phyloP scores from a whole-genome alignment of 768 basidiomycete species.

The Tylopilus sp. region DNA sequence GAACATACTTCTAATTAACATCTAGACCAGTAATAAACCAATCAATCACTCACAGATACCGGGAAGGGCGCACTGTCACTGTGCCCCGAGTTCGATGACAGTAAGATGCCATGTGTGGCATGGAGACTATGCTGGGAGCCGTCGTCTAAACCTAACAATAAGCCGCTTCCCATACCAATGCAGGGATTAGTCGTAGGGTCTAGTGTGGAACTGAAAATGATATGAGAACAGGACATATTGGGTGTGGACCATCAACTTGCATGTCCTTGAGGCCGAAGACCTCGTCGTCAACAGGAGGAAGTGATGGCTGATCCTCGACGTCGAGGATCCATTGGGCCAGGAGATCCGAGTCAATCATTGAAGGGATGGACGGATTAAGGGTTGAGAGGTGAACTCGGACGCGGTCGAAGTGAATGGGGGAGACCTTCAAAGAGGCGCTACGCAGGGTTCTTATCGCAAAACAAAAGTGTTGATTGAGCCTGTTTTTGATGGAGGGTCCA shows the following conservation, averaged over 20 bases:
- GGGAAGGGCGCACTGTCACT: background rate
- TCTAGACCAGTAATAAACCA: background rate
- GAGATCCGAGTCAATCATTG: conserved; percentile 11
- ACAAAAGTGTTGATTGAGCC: conserved; percentile 18
- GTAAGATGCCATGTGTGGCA: background rate
- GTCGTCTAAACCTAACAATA: conserved; percentile 8
- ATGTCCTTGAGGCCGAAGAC: conserved; percentile 13
- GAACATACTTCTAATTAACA: conserved; percentile 4
- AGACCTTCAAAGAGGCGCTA: conserved; percentile 11
- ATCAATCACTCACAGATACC: conserved; percentile 11
- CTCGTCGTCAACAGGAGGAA: conserved; percentile 25
- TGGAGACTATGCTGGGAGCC: background rate
- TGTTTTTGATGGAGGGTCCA: conserved; percentile 35
- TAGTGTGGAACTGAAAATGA: conserved; percentile 1
- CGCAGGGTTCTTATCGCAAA: conserved; percentile 29
- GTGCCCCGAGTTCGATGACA: background rate
- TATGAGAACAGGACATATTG: conserved; percentile 8
- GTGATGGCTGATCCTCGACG: conserved; percentile 13
- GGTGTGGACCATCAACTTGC: conserved; percentile 13
- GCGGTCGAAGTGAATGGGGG: conserved; percentile 4
- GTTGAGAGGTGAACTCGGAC: too few species aligned
- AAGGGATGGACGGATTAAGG: background rate
- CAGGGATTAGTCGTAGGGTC: background rate
- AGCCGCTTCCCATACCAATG: conserved; percentile 3
- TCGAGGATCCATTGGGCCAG: conserved; percentile 16